Base-by-base conservation (phyloP, 2,329 filamentous ascomycete genomes). In the Malbranchea cinnamomea region DNA sequence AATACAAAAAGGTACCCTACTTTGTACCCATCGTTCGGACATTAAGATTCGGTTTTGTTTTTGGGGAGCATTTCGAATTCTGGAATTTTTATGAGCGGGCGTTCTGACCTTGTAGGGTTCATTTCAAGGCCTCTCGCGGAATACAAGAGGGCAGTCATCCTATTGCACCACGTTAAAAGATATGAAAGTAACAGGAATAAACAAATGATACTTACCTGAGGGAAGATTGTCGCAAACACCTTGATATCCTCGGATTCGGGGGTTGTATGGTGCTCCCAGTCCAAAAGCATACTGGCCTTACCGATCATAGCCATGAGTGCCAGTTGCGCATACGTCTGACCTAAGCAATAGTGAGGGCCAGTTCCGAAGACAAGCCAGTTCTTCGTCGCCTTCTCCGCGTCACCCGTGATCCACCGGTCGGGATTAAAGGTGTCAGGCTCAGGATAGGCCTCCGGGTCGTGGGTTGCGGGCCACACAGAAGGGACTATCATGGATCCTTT, bases 141-240 rank as follows among this genome's bases (percentile, higher is more conserved):
- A 85, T 2, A 75, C 76, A 45, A 89, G 67, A 33, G 78, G 75
- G 59, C 81, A 89, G 52, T 89, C 78, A 51, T 91, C 82, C 80
- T 87, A 40, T 4, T 38, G 52, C 43, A 28, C 9, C 42, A 39
- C 26, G 32, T 8, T 5, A 13, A 22, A 31, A 31, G 16, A n/a
- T 30, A 12, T 11, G 36, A 6, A n/a, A 5, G 5, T 6, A 30
- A 14, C 12, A 20, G 4, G 32, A 23, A 18, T 38, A 32, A 33
- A 40, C 35, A 23, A 16, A 28, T 5, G 22, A n/a, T 30, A 61
- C 75, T 56, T 60, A 91, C 85, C 78, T 79, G 78, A 33, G 89
- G 89, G 68, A 98, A 98, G 45, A 98, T 92, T 16, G 84, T 94
- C 23, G 89, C 89, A 60, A 95, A 98, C 42, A 95, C 87, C 64